Percentiles rank a stretch among this genome's conserved stretches.
These are phyloP conservation scores for Globisporangium cederbergense DNA, from an alignment of 352 stramenopile genomes.

Conservation along the genomic window DNA sequence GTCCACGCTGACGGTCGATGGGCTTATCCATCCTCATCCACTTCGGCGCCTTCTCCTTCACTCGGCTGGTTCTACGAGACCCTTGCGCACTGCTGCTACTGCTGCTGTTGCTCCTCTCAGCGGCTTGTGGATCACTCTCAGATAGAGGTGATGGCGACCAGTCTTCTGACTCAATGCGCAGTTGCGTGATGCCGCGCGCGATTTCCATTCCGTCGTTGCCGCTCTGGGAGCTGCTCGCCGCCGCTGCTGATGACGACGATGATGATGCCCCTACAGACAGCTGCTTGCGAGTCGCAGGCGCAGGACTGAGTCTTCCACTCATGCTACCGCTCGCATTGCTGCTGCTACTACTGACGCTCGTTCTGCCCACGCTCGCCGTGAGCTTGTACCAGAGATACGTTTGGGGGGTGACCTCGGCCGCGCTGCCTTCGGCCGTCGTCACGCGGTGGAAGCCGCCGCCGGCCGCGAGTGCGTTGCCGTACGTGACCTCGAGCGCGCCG, in stretches of 20 bases:
- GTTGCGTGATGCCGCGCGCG: slow-evolving; percentile 41
- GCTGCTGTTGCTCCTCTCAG: not conserved
- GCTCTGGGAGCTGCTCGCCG: slow-evolving; percentile 1
- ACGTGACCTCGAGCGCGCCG: slow-evolving; percentile 75
- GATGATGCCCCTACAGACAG: slow-evolving; percentile 3
- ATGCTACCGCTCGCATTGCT: not conserved
- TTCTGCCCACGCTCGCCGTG: slow-evolving; percentile 7
- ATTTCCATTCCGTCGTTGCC: slow-evolving; percentile 5
- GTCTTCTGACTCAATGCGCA: slow-evolving; percentile 41
- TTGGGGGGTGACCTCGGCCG: slow-evolving; percentile 72
- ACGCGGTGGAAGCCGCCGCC: slow-evolving; percentile 82
- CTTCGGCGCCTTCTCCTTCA: not conserved
- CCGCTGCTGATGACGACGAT: not conserved
- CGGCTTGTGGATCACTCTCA: not conserved
- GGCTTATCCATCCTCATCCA: slow-evolving; percentile 78
- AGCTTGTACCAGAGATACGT: slow-evolving; percentile 88
- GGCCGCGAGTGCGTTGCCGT: slow-evolving; percentile 78
- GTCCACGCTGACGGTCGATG: slow-evolving; percentile 50
- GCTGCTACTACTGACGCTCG: not conserved
- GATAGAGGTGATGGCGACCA: slow-evolving; percentile 15
- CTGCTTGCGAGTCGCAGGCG: slow-evolving; percentile 8
- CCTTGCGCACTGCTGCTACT: slow-evolving; percentile 8
- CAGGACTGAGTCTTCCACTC: slow-evolving; percentile 5
- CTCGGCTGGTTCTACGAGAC: not conserved
- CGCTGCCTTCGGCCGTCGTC: slow-evolving; percentile 64